phyloP scores from a whole-genome alignment of 768 basidiomycete genomes.

The Auricularia auricula-judae region DNA sequence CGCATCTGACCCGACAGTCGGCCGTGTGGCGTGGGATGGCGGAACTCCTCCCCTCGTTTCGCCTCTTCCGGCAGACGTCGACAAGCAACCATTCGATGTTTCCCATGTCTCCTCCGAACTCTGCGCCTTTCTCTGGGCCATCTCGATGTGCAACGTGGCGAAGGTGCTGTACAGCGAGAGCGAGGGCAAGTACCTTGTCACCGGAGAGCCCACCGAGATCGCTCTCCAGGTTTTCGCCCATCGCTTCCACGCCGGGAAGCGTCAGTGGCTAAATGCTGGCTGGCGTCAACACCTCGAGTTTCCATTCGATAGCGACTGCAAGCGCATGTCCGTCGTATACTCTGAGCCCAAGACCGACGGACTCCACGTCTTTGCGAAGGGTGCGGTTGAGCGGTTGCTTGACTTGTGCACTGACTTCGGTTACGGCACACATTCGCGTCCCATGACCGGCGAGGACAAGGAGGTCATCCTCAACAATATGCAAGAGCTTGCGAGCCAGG shows the following conservation, averaged over 20 bases:
- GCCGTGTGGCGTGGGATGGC: background rate
- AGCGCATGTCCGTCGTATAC: slow-evolving; percentile 37
- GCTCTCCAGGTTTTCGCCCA: slow-evolving; percentile 44
- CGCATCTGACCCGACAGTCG: slow-evolving; percentile 13
- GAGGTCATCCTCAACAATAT: slow-evolving; percentile 17
- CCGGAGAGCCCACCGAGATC: slow-evolving; percentile 46
- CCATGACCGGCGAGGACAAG: slow-evolving; percentile 15
- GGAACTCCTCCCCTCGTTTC: background rate
- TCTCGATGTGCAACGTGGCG: slow-evolving; percentile 4
- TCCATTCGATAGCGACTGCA: slow-evolving; percentile 40
- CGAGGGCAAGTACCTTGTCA: slow-evolving; percentile 25
- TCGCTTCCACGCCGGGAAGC: slow-evolving; percentile 33
- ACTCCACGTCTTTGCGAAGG: slow-evolving; percentile 16
- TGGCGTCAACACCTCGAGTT: slow-evolving; percentile 28
- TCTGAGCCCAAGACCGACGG: slow-evolving; percentile 9
- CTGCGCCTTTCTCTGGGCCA: background rate
- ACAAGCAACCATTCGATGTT: background rate
- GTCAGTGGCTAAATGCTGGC: slow-evolving; percentile 7
- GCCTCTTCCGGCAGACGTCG: background rate
- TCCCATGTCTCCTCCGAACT: background rate
- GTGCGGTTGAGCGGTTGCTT: slow-evolving; percentile 36
- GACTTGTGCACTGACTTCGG: slow-evolving; percentile 30
- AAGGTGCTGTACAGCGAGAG: slow-evolving; percentile 17
- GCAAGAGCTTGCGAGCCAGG: slow-evolving; percentile 25
- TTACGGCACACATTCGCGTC: slow-evolving; percentile 11